These are phyloP conservation scores for Halenospora varia DNA, from an alignment of 495 filamentous ascomycete species.

Conservation along the genomic window DNA sequence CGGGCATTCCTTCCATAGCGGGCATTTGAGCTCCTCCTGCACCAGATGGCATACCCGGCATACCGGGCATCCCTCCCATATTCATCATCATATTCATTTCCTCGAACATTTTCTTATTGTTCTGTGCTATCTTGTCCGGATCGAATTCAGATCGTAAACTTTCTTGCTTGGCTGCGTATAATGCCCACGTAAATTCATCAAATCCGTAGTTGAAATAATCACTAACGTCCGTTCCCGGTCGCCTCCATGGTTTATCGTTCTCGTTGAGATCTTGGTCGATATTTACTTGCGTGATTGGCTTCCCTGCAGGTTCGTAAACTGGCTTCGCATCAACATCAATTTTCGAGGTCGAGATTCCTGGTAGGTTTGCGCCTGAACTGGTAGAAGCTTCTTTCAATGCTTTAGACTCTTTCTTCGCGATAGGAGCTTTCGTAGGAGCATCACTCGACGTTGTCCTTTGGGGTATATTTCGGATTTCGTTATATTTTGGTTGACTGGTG, in stretches of 20 bases:
- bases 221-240: constrained; percentile 89
- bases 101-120: constrained; percentile 81
- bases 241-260: constrained; percentile 91
- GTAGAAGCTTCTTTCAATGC: constrained; percentile 16
- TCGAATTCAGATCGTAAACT: constrained; percentile 64
- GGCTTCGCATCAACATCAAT: constrained; percentile 85
- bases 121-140: constrained; percentile 52
- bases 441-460: constrained; percentile 57
- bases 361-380: constrained; percentile 37
- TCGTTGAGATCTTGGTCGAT: constrained; percentile 78
- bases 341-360: constrained; percentile 64
- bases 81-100: constrained; percentile 88
- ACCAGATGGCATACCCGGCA: constrained; percentile 50
- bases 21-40: constrained; percentile 49
- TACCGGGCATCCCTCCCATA: constrained; percentile 58
- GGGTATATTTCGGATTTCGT: constrained; percentile 63
- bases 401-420: constrained; percentile 42
- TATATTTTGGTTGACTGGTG: constrained; percentile 48
- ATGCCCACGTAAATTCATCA: constrained; percentile 97
- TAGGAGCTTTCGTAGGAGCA: constrained; percentile 29
- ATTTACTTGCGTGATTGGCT: constrained; percentile 78
- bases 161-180: constrained; percentile 88
- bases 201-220: constrained; percentile 99
- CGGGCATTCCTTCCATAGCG: constrained; percentile 68
- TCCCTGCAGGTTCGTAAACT: constrained; percentile 65